phyloP scores from a whole-genome alignment of 257 asterid species.

The Plantago major region DNA sequence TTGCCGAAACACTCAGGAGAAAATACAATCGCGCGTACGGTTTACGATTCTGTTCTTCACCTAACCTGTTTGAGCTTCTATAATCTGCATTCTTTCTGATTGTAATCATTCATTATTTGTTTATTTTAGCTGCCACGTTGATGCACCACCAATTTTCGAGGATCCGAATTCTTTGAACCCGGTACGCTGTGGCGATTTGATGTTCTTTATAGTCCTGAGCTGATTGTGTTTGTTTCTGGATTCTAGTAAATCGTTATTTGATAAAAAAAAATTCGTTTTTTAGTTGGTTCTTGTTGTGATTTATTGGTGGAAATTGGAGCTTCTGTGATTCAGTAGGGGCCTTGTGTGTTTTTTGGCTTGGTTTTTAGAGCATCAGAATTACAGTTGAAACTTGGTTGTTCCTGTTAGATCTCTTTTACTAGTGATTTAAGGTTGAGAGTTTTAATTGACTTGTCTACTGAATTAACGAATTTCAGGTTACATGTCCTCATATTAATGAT shows the following conservation, averaged over 20 bases:
- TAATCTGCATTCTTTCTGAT: neutral
- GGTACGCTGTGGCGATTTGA: constrained; percentile 29
- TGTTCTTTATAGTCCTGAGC: neutral
- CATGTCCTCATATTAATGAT: constrained; percentile 64
- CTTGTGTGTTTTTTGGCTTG: no score
- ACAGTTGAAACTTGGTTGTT: neutral
- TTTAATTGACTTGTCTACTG: constrained; percentile 20
- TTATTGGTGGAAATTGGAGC: neutral
- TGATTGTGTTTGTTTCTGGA: neutral
- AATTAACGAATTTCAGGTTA: constrained; percentile 43
- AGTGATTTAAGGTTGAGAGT: neutral
- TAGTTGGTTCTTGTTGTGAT: neutral
- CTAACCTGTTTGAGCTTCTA: neutral
- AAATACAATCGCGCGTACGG: constrained; percentile 55
- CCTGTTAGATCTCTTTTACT: constrained; percentile 7
- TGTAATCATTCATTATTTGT: constrained; percentile 6
- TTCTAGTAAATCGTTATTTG: neutral
- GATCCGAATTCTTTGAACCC: constrained; percentile 85
- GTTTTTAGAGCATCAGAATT: neutral
- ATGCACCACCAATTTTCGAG: constrained; percentile 71
- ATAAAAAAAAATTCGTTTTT: neutral
- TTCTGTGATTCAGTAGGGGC: neutral
- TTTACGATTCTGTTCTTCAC: neutral
- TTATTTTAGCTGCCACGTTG: constrained; percentile 51
- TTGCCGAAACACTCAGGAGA: constrained; percentile 57